phyloP scores from a whole-genome alignment of 805 yeast species.

The Wickerhamiella slavikovae region DNA sequence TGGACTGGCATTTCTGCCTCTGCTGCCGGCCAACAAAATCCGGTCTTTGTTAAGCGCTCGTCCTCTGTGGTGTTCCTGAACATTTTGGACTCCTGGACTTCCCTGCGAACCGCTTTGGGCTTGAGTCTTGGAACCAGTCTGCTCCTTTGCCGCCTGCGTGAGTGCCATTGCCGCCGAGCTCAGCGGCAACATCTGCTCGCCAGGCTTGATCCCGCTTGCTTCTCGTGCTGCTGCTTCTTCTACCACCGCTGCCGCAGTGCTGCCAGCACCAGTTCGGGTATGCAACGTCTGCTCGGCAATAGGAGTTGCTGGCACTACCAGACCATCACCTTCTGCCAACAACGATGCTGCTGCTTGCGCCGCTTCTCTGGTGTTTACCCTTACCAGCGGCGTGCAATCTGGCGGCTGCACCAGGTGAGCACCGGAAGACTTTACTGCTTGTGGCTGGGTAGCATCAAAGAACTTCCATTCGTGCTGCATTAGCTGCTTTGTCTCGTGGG shows the following conservation, averaged over 20 bases:
- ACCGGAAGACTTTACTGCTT: conserved; percentile 23
- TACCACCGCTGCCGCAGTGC: not conserved
- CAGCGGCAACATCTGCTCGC: no score
- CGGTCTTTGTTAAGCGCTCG: no score
- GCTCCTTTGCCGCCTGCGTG: not conserved
- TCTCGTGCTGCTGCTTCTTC: no score
- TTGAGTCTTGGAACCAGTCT: not conserved
- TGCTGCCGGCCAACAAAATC: not conserved
- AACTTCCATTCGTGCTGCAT: conserved; percentile 85
- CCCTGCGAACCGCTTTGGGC: not conserved
- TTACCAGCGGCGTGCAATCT: not conserved
- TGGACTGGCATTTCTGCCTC: not conserved
- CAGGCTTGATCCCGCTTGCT: no score
- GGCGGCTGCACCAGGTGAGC: conserved; percentile 20
- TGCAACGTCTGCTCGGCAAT: no score
- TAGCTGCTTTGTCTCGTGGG: conserved; percentile 41
- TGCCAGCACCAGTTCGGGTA: not conserved
- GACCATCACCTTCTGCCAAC: no score
- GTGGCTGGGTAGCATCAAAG: conserved; percentile 23
- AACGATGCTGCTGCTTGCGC: no score
- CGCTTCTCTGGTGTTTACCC: not conserved
- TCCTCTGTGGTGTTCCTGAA: no score
- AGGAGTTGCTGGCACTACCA: no score
- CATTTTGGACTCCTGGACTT: not conserved
- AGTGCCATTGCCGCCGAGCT: not conserved